Base-by-base conservation (phyloP, 2,329 filamentous ascomycete species). In the Piedraia hortae region DNA sequence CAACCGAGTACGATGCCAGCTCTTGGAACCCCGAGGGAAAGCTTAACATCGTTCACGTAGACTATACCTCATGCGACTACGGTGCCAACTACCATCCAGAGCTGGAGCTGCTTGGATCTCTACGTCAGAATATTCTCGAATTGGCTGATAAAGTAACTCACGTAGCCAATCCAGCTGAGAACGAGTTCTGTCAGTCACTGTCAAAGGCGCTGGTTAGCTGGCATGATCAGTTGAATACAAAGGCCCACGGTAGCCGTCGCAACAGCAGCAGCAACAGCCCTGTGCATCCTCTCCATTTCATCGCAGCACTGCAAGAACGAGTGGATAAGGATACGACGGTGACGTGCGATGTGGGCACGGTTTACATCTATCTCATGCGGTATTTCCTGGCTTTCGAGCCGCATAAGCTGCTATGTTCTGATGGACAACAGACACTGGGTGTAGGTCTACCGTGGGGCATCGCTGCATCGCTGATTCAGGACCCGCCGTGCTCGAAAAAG, bases 401-500 rank as follows among this genome's bases (percentile, higher is more conserved):
- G 3, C 47, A 47, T 9, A 44, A 42, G 1, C 45, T 54, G 13
- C 43, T 54, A 8, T 50, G 50, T 23, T 51, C 47, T 21, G 50
- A 54, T 29, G 51, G 51, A 2, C 51, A 55, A 34, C 51, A 55
- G 34, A 55, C 51, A 0, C 44, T 55, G 1, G 51, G 50, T 17
- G 48, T 54, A 2, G 50, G 48, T 3, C 40, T 54, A 7, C 51
- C 49, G 0, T 54, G 51, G 50, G 51, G 51, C 4, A 55, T 55
- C 20, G 48, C 47, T 7, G 45, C 51, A 0, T 52, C 46, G 1
- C 37, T 55, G 1, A 36, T 40, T 1, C 50, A 54, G 30, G 32
- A 40, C 3, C 46, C 47, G 3, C 48, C 48, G 0, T 50, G 46
- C 32, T 42, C 42, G 1, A 28, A 42, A 8, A 55, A 54, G 24